Evolutionary conservation across 1,284 basidiomycete genomes (phyloP).

Genomic region (Spongispora temasekensis): DNA sequence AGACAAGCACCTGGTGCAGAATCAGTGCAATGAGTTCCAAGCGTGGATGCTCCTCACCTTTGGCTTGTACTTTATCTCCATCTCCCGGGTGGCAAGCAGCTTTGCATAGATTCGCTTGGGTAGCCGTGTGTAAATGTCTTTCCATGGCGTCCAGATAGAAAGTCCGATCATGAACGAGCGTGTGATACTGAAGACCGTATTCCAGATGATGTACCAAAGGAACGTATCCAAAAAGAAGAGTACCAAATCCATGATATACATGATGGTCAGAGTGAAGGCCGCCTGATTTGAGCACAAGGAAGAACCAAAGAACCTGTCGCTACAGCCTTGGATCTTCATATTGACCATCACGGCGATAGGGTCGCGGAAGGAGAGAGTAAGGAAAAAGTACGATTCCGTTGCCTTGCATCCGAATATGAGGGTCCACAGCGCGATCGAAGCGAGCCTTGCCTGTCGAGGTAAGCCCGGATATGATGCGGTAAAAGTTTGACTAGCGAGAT

Average conservation of each 20-base stretch:
- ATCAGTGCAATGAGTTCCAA: conserved; percentile 3
- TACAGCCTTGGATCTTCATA: conserved; percentile 89
- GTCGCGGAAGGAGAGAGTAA: conserved; percentile 90
- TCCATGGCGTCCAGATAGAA: conserved; percentile 97
- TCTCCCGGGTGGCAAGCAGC: conserved; percentile 85
- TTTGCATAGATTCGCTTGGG: conserved; percentile 96
- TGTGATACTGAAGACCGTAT: conserved; percentile 89
- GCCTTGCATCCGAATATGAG: conserved; percentile 95
- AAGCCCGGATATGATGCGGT: conserved; percentile 89
- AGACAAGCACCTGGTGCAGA: conserved; percentile 81
- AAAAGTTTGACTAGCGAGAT: conserved; percentile 94
- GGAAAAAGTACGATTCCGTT: conserved; percentile 93
- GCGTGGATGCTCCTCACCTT: conserved; percentile 57
- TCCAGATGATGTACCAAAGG: conserved; percentile 98
- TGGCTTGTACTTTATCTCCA: conserved; percentile 97
- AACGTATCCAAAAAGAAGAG: conserved; percentile 98
- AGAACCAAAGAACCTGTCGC: conserved; percentile 80
- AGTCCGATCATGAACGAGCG: conserved; percentile 89
- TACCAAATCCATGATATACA: conserved; percentile 95
- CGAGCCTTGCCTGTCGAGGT: conserved; percentile 58
- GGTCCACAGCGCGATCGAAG: conserved; percentile 81
- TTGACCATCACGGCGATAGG: conserved; percentile 90
- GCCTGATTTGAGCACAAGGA: conserved; percentile 87
- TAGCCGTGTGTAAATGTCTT: conserved; percentile 88
- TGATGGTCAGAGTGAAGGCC: conserved; percentile 89